A percentile compares a stretch with the other conserved stretches of the same genome.
These are phyloP conservation scores for Lactarius pseudohatsudake DNA, from an alignment of 768 basidiomycete species.

Conservation along the genomic window DNA sequence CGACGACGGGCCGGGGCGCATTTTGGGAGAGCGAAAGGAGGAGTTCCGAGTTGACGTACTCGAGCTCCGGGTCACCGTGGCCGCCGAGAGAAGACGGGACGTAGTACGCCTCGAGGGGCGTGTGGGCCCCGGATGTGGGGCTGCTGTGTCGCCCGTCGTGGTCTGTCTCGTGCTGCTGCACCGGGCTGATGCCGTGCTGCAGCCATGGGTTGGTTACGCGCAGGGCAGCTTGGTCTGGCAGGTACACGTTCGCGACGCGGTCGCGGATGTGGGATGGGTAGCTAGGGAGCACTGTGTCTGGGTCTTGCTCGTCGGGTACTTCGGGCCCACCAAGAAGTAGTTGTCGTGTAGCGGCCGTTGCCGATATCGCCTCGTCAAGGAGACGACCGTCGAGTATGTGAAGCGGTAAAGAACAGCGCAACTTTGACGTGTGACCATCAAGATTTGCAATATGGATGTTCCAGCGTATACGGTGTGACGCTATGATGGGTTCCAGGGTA, in stretches of 20 bases:
- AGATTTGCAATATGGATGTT: constrained; percentile 74
- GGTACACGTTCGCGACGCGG: constrained; percentile 76
- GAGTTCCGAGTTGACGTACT: constrained; percentile 86
- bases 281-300: constrained; percentile 77
- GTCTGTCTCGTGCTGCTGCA: constrained; percentile 28
- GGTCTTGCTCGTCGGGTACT: constrained; percentile 47
- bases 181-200: constrained; percentile 43
- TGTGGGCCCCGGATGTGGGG: constrained; percentile 25
- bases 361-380: constrained; percentile 69
- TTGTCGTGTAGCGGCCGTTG: constrained; percentile 73
- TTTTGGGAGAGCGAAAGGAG: constrained; percentile 58
- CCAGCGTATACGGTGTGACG: constrained; percentile 82
- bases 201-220: constrained; percentile 68
- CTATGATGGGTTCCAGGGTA: constrained; percentile 66
- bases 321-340: constrained; percentile 52
- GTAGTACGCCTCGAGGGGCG: constrained; percentile 30
- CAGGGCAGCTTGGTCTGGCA: constrained; percentile 61
- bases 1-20: constrained; percentile 35
- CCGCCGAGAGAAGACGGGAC: constrained; percentile 37
- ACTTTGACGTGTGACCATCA: constrained; percentile 91
- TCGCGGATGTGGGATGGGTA: constrained; percentile 90
- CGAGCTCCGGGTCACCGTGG: constrained; percentile 48
- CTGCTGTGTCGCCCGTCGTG: constrained; percentile 27
- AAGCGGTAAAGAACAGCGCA: constrained; percentile 91
- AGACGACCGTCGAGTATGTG: constrained; percentile 76